Base-by-base conservation (phyloP, 2,329 filamentous ascomycete species). In the Aspergillus pseudotamarii region DNA sequence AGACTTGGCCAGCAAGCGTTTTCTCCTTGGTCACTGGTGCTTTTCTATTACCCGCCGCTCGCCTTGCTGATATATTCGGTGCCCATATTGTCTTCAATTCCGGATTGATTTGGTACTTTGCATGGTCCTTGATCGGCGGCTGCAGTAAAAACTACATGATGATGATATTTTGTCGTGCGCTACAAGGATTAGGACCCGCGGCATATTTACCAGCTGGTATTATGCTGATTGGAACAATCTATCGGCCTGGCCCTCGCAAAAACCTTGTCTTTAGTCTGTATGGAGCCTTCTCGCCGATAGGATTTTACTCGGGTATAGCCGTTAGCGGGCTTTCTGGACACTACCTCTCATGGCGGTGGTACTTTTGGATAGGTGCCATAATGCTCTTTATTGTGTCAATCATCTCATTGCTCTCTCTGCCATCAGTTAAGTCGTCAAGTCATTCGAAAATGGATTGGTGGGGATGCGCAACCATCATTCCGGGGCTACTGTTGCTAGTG, bases 1-100 rank as follows among this genome's bases (percentile, higher is more conserved):
- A 64, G 23, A 61, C 62, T 6, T 64, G 62, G 62, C 59, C 62
- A 1, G 58, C 62, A 4, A 64, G 59, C 41, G 62, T 64, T 38
- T 64, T 64, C 48, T 64, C 62, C 32, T 53, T 64, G 21, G 62
- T 64, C 19, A 64, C 59, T 1, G 62, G 62, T 12, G 59, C 62
- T 0, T 61, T 58, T 11, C 46, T 64, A 30, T 56, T 61, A 26
- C 62, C 62, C 6, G 5, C 28, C 23, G 55, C 62, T 45, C 62
- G 62, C 14, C 16, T 60, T 3, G 62, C 62, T 23, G 59, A 64
- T 34, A 64, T 64, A 28, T 41, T 58, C 34, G 62, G 62, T 14
- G 36, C 62, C n/a, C 59, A 60, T 5, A 54, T 64, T 0, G 34
- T 58, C 10, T 64, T 64, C 41, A 58, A 61, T 28, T 2, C 32